These are phyloP conservation scores for Pythium myriotylum DNA, from an alignment of 352 stramenopile genomes.

Conservation along the genomic window DNA sequence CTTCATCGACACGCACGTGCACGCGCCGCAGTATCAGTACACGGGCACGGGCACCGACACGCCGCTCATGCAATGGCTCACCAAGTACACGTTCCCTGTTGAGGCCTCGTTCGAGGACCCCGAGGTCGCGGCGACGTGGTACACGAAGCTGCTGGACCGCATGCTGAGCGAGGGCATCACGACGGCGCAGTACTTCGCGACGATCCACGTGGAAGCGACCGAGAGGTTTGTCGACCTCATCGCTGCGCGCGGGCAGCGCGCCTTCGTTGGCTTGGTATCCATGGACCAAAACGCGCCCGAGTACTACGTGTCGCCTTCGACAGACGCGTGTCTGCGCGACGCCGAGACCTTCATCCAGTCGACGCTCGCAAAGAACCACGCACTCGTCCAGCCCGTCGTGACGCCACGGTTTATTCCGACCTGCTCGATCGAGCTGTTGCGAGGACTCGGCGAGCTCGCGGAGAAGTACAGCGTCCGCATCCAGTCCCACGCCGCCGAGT, in stretches of 20 bases:
- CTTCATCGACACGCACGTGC: conserved; percentile 91
- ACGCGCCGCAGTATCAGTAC: conserved; percentile 91
- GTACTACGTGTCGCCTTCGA: conserved; percentile 70
- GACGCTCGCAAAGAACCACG: conserved; percentile 37
- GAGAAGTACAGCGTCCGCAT: conserved; percentile 69
- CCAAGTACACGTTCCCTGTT: conserved; percentile 90
- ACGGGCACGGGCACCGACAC: conserved; percentile 89
- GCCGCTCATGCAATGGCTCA: conserved; percentile 91
- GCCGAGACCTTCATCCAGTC: conserved; percentile 81
- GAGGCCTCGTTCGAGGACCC: conserved; percentile 73
- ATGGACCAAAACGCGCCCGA: conserved; percentile 90
- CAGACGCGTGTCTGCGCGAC: conserved; percentile 57
- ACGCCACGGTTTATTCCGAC: conserved; percentile 92
- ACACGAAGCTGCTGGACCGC: conserved; percentile 66
- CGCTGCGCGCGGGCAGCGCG: conserved; percentile 68
- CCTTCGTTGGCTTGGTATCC: conserved; percentile 87
- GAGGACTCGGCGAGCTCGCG: conserved; percentile 69
- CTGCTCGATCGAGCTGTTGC: conserved; percentile 81
- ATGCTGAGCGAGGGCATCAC: conserved; percentile 86
- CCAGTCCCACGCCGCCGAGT: conserved; percentile 89
- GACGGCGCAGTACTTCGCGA: conserved; percentile 91
- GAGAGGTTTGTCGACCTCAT: conserved; percentile 81
- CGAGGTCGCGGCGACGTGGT: conserved; percentile 57
- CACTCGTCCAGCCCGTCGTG: conserved; percentile 75
- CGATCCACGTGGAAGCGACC: conserved; percentile 78